Evolutionary conservation across 768 basidiomycete genomes (phyloP).

Genomic region (Bullera alba): DNA sequence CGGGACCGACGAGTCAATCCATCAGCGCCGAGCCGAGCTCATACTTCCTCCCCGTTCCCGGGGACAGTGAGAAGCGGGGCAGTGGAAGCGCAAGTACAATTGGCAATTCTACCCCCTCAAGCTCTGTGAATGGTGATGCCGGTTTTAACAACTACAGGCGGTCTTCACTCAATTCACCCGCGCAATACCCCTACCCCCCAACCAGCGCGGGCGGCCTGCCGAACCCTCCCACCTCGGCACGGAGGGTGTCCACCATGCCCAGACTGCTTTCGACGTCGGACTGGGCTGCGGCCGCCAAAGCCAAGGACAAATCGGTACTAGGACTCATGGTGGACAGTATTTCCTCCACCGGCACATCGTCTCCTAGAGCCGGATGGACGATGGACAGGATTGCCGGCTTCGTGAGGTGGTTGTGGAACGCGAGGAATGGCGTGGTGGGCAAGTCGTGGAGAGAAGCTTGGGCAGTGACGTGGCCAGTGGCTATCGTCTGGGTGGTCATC

Average conservation of each 20-base stretch:
- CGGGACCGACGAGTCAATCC: neutral
- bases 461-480: constrained; percentile 39
- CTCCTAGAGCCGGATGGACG: neutral
- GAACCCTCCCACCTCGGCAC: neutral
- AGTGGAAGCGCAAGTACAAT: constrained; percentile 1
- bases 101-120: neutral
- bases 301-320: constrained; percentile 35
- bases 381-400: constrained; percentile 17
- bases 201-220: neutral
- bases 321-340: constrained; percentile 14
- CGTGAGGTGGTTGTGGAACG: constrained; percentile 29
- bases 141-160: no score
- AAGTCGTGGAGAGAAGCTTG: constrained; percentile 31
- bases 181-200: neutral
- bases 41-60: constrained; percentile 31
- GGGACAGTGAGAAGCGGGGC: constrained; percentile 5
- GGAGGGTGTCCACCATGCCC: constrained; percentile 29
- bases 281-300: constrained; percentile 33
- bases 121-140: neutral
- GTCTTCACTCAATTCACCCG: constrained; percentile 4
- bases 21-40: constrained; percentile 7
- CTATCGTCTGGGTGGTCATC: constrained; percentile 35
- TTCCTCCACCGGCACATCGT: neutral
- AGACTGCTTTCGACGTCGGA: constrained; percentile 23
- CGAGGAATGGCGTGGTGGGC: constrained; percentile 34